Evolutionary conservation across 164 flowering plant species (phyloP), one percentile per base, ranked within the genome.

Genomic region (Stephania cephalantha): DNA sequence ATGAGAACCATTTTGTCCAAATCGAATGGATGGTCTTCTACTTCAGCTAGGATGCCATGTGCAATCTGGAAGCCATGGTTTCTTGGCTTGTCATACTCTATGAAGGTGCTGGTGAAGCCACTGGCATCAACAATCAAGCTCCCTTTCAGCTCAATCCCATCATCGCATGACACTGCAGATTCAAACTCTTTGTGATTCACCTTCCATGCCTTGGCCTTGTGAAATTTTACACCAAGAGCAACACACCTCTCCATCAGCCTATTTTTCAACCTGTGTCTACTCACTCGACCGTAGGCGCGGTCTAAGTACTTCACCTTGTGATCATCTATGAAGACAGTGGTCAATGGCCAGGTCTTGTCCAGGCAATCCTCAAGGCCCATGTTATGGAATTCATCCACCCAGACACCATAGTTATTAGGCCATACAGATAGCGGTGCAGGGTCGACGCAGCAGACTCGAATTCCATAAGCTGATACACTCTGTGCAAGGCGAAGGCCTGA

Each of bases 331-430:
- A 71, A 74, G 29, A 92, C 85, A 50, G 72, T 65, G 67, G 93
- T 42, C 86, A 85, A 81, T 1, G 89, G 87, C 97, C 97, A 92
- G 1, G 82, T 85, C 35, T 84, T 82, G 75, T 90, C 91, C 17
- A 91, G 77, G 75, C 91, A 90, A 78, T 84, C 85, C 13, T 75
- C 84, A 25, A 92, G 87, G 10, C 83, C 90, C 82, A 89, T 69
- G 50, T 46, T 69, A 78, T 85, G 81, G 74, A 92, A 85, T 79
- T 92, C 97, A 77, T 92, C 97, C 25, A 90, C 89, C 97, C 97
- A 92, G 15, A 81, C 88, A 35, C 97, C 97, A 68, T 91, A 91
- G 79, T 90, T 92, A 65, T 92, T 90, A 72, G 89, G 87, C 92
- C 92, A 90, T 75, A 81, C 68, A 46, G 89, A 84, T 20, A 88